phyloP scores from a whole-genome alignment of 805 yeast species.

The Candida berthetii region DNA sequence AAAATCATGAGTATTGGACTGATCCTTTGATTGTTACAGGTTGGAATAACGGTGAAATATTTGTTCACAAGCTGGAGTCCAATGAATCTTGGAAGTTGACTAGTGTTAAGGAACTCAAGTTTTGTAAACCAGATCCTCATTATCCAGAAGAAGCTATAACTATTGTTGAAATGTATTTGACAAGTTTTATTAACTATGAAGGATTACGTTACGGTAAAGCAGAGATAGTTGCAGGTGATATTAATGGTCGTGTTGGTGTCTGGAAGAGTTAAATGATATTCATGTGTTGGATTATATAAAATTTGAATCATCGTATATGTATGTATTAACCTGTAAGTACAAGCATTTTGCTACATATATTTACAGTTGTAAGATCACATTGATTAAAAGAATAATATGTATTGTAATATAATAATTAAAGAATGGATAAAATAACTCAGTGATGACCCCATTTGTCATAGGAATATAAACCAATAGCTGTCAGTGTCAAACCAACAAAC shows the following conservation, averaged over 20 bases:
- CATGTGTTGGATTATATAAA: too few relatives aligned
- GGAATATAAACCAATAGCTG: constrained; percentile 50
- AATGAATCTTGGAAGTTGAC: constrained; percentile 17
- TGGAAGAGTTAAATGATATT: constrained; percentile 23
- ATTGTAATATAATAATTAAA: too few relatives aligned
- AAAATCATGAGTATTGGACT: constrained; percentile 32
- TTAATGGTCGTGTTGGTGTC: constrained; percentile 41
- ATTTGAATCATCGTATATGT: too few relatives aligned
- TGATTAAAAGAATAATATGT: background rate
- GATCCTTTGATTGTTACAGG: constrained; percentile 32
- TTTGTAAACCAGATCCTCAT: constrained; percentile 3
- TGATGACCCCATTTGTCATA: constrained; percentile 52
- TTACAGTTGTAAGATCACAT: too few relatives aligned
- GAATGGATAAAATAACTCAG: background rate
- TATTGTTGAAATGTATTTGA: constrained; percentile 26
- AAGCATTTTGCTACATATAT: background rate
- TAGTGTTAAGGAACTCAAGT: constrained; percentile 17
- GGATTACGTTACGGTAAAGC: constrained; percentile 31
- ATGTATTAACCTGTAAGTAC: too few relatives aligned
- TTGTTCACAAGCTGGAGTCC: constrained; percentile 22
- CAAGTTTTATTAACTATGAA: constrained; percentile 23
- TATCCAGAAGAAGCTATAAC: constrained; percentile 18
- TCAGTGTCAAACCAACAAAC: constrained; percentile 40
- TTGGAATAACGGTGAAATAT: constrained; percentile 22
- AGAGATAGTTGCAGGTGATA: constrained; percentile 48